Evolutionary conservation across 2,329 filamentous ascomycete species (phyloP), one percentile per base, ranked within the genome.

Genomic region (Blastomyces parvus): DNA sequence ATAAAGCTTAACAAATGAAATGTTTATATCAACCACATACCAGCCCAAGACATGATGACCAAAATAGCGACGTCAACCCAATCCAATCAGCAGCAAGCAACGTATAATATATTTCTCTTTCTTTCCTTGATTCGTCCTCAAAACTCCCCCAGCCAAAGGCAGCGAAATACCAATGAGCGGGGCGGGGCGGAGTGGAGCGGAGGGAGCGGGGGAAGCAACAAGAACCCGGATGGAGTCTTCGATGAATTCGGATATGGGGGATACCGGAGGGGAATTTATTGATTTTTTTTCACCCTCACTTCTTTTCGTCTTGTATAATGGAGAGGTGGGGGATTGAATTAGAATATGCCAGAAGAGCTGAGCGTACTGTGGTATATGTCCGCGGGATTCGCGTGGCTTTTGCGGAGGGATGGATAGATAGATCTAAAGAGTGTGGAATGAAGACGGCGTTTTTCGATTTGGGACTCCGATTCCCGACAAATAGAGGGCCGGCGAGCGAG

Each of bases 31-130:
- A 25, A 57, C 36, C 44, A 61, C 66, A 44, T 63, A 67, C 66
- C 66, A 19, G 66, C 66, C 66, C 66, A 67, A 63, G 66, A 67
- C 66, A 67, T 67, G 42, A 42, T 64, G 22, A 57, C 22, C 36
- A 59, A 30, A 30, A 30, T 22, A 42, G 56, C 53, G 50, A 17
- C 13, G 7, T 22, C 30, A 42, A 53, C 2, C 14, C 22, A 40
- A 40, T 42, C 14, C 55, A 58, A 53, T 19, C 17, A 48, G 42
- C 14, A 44, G 42, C 17, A 48, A 25, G 6, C 6, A 48, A 11
- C 3, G n/a, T n/a, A 48, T 46, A 30, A 30, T 30, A 30, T 30
- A 30, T 30, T 5, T 30, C 5, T 30, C 30, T 30, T 30, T 30
- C 30, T 30, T 30, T 46, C 19, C 2, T 46, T 46, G 3, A 33